Conservation (phyloP, 129 eudicot species). For the Daucus carota region DH1_v3.0 NC_030382.2:50345001-50345500, state of each 20-base stretch:
- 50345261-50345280: constrained; percentile 22
- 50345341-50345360: neutral
- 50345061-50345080: no score
- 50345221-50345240: neutral
- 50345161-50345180: no score
- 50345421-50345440: constrained; percentile 39
- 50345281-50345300: constrained; percentile 28
- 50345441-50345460: constrained; percentile 17
- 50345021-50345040: no score
- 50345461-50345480: constrained; percentile 26
- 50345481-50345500: constrained; percentile 33
- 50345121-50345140: neutral
- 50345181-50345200: neutral
- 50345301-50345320: constrained; percentile 17
- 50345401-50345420: constrained; percentile 30
- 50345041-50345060: no score
- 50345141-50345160: constrained; percentile 5
- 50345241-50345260: constrained; percentile 18
- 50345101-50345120: no score
- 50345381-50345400: neutral
- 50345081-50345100: no score
- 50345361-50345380: constrained; percentile 8
- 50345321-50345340: neutral
- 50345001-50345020: no score
- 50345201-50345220: neutral